A percentile compares a stretch with the other conserved stretches of the same genome.
Conservation (phyloP, 306 rosid genomes). For the Datisca glomerata region DNA sequence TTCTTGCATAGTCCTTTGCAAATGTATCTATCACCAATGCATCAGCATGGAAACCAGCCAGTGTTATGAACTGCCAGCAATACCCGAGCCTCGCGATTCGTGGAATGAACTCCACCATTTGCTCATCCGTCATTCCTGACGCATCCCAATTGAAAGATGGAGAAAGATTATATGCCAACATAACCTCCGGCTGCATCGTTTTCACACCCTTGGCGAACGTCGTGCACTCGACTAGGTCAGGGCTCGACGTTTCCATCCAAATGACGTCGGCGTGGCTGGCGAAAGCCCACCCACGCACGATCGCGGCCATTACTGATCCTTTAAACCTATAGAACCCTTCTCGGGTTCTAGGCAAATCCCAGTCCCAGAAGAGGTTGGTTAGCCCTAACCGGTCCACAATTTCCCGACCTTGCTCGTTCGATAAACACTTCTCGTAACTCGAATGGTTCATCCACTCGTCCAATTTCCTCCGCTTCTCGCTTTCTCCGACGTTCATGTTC, state of each 20-base stretch:
- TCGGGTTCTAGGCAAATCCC: slow-evolving; percentile 93
- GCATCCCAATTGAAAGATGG: slow-evolving; percentile 99
- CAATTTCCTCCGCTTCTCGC: slow-evolving; percentile 42
- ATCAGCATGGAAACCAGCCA: slow-evolving; percentile 80
- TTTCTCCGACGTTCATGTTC: slow-evolving; percentile 31
- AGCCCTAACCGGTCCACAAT: slow-evolving; percentile 55
- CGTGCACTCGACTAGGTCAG: slow-evolving; percentile 60
- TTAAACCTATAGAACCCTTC: slow-evolving; percentile 84
- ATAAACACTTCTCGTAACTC: slow-evolving; percentile 44
- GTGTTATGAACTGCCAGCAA: slow-evolving; percentile 90
- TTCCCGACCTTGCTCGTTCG: slow-evolving; percentile 57
- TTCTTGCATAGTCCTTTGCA: slow-evolving; percentile 60
- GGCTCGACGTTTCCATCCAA: slow-evolving; percentile 91
- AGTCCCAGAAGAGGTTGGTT: slow-evolving; percentile 67
- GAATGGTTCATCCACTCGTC: slow-evolving; percentile 53
- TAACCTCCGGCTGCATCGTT: slow-evolving; percentile 37
- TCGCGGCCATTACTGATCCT: slow-evolving; percentile 65
- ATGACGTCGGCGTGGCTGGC: slow-evolving; percentile 69
- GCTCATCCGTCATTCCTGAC: slow-evolving; percentile 68
- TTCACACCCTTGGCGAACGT: slow-evolving; percentile 64
- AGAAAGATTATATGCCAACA: slow-evolving; percentile 83
- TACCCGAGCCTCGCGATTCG: slow-evolving; percentile 68
- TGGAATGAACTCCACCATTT: slow-evolving; percentile 81
- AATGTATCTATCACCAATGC: slow-evolving; percentile 70
- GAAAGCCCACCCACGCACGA: slow-evolving; percentile 79